Percentiles rank a stretch among this genome's conserved stretches.
Evolutionary conservation across 139 green algal genomes (phyloP).

Genomic region (Chlamydomonas sp.): DNA sequence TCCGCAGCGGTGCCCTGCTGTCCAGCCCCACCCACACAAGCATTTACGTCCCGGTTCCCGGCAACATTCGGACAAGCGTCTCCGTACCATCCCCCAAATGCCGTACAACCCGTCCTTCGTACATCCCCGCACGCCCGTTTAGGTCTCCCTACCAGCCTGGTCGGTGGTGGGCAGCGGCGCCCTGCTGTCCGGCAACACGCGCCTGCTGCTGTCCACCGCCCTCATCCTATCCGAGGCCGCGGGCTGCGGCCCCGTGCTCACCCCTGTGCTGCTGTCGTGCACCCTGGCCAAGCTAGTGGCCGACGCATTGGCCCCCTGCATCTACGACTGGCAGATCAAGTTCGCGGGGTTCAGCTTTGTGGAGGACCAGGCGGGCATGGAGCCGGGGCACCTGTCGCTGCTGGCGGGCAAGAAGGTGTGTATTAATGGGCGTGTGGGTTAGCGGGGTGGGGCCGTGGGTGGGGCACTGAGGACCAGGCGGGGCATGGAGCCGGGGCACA

Average conservation of each 20-base stretch:
- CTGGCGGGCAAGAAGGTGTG: not conserved
- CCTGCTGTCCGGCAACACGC: not conserved
- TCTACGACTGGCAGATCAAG: constrained; percentile 4
- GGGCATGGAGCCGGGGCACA: not conserved
- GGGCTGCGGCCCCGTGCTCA: not conserved
- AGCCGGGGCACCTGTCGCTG: not conserved
- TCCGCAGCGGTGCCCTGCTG: no score
- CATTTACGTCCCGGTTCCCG: no score
- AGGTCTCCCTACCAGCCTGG: constrained; percentile 2
- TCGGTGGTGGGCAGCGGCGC: not conserved
- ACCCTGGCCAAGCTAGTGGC: not conserved
- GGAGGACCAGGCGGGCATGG: not conserved
- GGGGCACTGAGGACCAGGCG: not conserved
- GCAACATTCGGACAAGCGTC: no score
- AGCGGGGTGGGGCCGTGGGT: no score
- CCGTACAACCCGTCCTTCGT: not conserved
- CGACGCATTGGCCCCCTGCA: not conserved
- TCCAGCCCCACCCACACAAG: no score
- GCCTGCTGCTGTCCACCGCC: not conserved
- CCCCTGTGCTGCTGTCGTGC: not conserved
- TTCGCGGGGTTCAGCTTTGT: not conserved
- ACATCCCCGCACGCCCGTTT: not conserved
- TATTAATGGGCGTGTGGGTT: not conserved
- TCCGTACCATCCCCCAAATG: not conserved
- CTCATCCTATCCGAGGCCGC: not conserved